Evolutionary conservation across 768 basidiomycete species (phyloP), one percentile per base, ranked within the genome.

Genomic region (Krasilnikovozyma curviuscula): DNA sequence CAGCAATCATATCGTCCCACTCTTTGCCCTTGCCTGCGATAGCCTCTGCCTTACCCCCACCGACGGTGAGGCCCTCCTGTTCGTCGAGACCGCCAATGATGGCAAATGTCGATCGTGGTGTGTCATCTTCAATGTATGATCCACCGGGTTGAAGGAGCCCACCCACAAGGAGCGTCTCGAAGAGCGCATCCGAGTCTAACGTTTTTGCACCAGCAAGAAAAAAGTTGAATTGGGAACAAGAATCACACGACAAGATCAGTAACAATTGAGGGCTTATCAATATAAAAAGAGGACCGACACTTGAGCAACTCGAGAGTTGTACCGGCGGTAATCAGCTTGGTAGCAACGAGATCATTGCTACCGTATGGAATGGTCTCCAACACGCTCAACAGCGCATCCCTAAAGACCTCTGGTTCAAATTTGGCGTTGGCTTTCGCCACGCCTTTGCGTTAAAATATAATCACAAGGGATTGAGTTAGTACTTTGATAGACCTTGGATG

Each of bases 101-200:
- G 48, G 84, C 81, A 70, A 95, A 89, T 32, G 88, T 83, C 31
- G 80, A 86, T 13, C 76, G 70, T 25, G 83, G 81, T 19, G 81
- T 78, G 41, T 77, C 78, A 53, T 86, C 83, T 49, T 93, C 86
- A 66, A 95, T 59, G 67, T 83, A 88, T 59, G 71, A 76, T 52
- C 91, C 91, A 44, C 91, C 91, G 18, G 91, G 93, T 67, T 95
- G 89, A 58, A 98, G 77, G 54, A 98, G 79, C 34, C 86, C 85
- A 41, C 91, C 91, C 61, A 88, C 81, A 60, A 98, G 75, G 63
- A 95, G 73, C 69, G 93, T 76, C 68, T 98, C 89, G 67, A 93
- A 97, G 59, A 97, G 78, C 48, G 80, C 74, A 59, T 93, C 88
- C 67, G 85, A 83, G 78, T 97, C n/a, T n/a, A n/a, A n/a, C n/a